Evolutionary conservation across 306 rosid genomes (phyloP), one percentile per base, ranked within the genome.

Genomic region (Quercus glauca): DNA sequence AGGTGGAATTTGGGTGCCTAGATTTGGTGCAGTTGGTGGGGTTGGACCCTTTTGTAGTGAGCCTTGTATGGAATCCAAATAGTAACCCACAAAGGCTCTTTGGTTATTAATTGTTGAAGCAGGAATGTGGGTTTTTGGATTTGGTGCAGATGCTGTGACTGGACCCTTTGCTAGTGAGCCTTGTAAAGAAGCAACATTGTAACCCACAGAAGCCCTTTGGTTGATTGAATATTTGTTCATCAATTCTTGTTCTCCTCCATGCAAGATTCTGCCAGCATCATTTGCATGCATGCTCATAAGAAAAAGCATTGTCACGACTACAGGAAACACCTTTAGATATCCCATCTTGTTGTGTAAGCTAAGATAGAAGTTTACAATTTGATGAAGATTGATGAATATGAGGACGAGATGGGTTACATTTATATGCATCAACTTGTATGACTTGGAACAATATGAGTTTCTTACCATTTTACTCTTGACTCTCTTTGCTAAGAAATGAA

Each of bases 381-480:
- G 26, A 35, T 67, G 51, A 13, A 67, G 53, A 49, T 49, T 49
- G 53, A 49, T 33, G 72, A 15, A 67, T 19, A 3, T 19, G 17
- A 18, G 17, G n/a, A 8, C 7, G 25, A 18, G 37, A 35, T 67
- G 52, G 26, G 0, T 20, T 67, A 67, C n/a, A 49, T 12, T 18
- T 67, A 67, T 67, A 33, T 67, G 41, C 72, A 19, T 49, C 72
- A 67, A 67, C 52, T 67, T 67, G 72, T 35, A 29, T 29, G 70
- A 64, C 45, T 64, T 29, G 23, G 31, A 29, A 6, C 9, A 37
- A 37, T 33, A 18, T 3, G 6, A 37, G 45, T 37, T 33, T 1
- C 49, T 21, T 19, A 67, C 35, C 25, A 12, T 67, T 33, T 33
- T 33, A 29, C 71, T 33, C 71, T 31, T 67, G 71, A 67, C 26